Percentiles rank a stretch among this genome's conserved stretches.
Conservation (phyloP, 2,329 filamentous ascomycete species). For the Moelleriella libera region DNA sequence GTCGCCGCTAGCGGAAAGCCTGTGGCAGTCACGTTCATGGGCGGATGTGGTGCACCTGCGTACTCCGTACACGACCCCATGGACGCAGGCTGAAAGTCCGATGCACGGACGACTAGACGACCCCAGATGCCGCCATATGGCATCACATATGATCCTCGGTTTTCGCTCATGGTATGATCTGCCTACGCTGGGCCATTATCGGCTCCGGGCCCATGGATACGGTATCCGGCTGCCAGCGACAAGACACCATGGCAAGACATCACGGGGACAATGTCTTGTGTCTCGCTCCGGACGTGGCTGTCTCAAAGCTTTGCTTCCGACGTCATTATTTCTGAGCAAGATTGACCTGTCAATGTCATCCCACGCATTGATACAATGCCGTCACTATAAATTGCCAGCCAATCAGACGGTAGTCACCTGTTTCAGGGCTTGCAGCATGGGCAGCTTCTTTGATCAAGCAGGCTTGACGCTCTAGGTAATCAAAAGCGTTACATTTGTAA, state of each 20-base stretch:
- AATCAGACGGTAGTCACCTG: background rate
- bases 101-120: background rate
- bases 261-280: no score
- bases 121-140: slow-evolving; percentile 1
- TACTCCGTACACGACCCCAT: no score
- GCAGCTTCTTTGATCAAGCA: background rate
- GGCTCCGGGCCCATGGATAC: background rate
- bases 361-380: background rate
- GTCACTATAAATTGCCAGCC: background rate
- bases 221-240: no score
- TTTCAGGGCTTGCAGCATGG: background rate
- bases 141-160: background rate
- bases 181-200: background rate
- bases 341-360: no score
- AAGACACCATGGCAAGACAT: no score
- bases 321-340: no score
- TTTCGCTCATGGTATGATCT: background rate
- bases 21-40: no score
- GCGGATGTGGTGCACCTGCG: no score
- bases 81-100: background rate
- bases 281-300: no score
- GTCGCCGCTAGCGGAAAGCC: no score
- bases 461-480: background rate
- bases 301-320: no score
- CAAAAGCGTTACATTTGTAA: background rate